A percentile compares a stretch with the other conserved stretches of the same genome.
Conservation (phyloP, 805 yeast species). For the Candida hispaniensis region DNA sequence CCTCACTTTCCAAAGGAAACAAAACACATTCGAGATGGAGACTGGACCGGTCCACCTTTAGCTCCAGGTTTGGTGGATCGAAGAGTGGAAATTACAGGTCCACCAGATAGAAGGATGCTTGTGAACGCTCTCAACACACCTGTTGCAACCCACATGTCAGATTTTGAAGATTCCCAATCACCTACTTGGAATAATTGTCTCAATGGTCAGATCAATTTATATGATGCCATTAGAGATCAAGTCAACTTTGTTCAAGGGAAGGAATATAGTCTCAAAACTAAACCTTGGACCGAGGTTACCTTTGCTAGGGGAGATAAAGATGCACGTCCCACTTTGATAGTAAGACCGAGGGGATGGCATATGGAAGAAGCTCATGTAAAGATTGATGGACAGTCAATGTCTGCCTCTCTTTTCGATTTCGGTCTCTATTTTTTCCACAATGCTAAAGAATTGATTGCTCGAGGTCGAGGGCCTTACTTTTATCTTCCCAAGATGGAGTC, state of each 20-base stretch:
- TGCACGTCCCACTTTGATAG: conserved; percentile 39
- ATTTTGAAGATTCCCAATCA: conserved; percentile 59
- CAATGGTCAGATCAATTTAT: conserved; percentile 57
- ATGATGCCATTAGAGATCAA: conserved; percentile 51
- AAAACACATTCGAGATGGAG: conserved; percentile 44
- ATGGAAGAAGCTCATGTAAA: conserved; percentile 50
- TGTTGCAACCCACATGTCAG: conserved; percentile 65
- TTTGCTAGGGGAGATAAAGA: conserved; percentile 26
- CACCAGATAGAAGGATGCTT: conserved; percentile 63
- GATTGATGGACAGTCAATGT: conserved; percentile 54
- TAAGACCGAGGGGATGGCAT: conserved; percentile 60
- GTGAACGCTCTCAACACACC: conserved; percentile 57
- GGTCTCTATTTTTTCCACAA: conserved; percentile 60
- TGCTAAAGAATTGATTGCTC: conserved; percentile 45
- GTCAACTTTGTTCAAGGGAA: conserved; percentile 34
- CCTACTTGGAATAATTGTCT: conserved; percentile 58
- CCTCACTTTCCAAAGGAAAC: conserved; percentile 58
- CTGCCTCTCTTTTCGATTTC: conserved; percentile 57
- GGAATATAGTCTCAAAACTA: conserved; percentile 40
- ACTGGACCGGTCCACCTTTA: conserved; percentile 59
- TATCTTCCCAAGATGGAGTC: conserved; percentile 71
- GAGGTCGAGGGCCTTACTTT: conserved; percentile 61
- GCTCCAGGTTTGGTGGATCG: conserved; percentile 58
- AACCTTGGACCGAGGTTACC: conserved; percentile 24
- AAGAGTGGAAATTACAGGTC: conserved; percentile 64